These are phyloP conservation scores for Nematocida major DNA, from an alignment of 371 early-diverging fungal species.

Conservation along the genomic window DNA sequence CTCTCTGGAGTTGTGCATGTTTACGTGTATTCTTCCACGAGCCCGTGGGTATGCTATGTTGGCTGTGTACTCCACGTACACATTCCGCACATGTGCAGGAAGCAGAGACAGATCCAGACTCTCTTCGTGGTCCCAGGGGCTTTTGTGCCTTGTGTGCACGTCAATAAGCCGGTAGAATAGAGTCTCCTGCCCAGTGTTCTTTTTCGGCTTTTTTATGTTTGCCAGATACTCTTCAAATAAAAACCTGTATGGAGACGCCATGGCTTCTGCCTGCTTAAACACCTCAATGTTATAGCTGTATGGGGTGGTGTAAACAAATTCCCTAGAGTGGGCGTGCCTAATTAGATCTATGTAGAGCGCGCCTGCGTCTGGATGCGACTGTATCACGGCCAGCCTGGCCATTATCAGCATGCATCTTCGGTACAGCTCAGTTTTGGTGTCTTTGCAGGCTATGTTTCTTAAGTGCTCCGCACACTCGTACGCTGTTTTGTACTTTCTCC, in stretches of 20 bases:
- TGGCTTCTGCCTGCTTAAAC: background rate
- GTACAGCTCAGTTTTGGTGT: background rate
- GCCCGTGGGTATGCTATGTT: background rate
- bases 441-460: background rate
- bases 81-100: constrained; percentile 16
- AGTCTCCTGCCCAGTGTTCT: background rate
- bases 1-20: background rate
- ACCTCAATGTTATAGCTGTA: constrained; percentile 13
- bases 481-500: background rate
- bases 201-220: background rate
- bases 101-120: constrained; percentile 1
- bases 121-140: constrained; percentile 2
- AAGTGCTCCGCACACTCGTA: background rate
- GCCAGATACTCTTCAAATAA: constrained; percentile 28
- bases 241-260: background rate
- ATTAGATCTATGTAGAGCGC: background rate
- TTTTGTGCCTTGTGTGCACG: background rate
- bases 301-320: constrained; percentile 5
- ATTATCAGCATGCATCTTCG: background rate
- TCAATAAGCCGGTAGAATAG: constrained; percentile 34
- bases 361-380: background rate
- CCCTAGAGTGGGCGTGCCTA: background rate
- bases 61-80: background rate
- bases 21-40: no score
- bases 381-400: constrained; percentile 11